These are phyloP conservation scores for Lachnum nothofagi DNA, from an alignment of 2,329 filamentous ascomycete species.

Conservation along the genomic window DNA sequence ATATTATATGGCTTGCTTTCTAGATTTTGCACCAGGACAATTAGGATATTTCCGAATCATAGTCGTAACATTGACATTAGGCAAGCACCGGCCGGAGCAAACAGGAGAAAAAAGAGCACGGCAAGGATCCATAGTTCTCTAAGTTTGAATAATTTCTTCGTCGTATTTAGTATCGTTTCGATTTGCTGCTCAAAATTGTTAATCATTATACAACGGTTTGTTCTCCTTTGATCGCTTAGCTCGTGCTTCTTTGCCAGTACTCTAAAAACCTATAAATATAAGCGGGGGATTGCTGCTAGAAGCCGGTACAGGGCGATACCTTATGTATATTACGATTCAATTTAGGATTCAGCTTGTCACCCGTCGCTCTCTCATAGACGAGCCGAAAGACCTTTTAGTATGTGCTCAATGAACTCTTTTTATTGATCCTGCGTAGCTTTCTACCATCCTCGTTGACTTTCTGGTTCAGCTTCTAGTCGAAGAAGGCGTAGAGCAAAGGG, in stretches of 20 bases:
- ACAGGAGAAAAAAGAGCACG: background rate
- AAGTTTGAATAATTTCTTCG: background rate
- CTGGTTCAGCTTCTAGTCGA: background rate
- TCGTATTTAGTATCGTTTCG: background rate
- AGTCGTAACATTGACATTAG: background rate
- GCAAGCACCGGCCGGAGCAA: background rate
- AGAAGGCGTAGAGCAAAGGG: background rate
- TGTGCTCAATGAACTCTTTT: background rate
- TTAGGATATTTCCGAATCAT: background rate
- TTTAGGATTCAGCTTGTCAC: background rate
- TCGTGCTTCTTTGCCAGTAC: background rate
- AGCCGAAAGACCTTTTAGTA: too few relatives aligned
- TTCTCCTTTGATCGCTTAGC: background rate
- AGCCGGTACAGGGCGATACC: background rate
- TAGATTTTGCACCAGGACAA: background rate
- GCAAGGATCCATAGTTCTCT: background rate
- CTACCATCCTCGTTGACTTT: background rate
- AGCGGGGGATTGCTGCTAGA: background rate
- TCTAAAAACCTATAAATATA: background rate
- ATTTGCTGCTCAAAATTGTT: background rate
- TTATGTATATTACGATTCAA: background rate
- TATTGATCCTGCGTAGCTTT: background rate
- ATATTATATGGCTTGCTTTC: constrained; percentile 2
- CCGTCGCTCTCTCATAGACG: background rate
- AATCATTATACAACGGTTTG: background rate